Evolutionary conservation across 2,329 filamentous ascomycete genomes (phyloP).

Genomic region (Lecanosticta acicola): DNA sequence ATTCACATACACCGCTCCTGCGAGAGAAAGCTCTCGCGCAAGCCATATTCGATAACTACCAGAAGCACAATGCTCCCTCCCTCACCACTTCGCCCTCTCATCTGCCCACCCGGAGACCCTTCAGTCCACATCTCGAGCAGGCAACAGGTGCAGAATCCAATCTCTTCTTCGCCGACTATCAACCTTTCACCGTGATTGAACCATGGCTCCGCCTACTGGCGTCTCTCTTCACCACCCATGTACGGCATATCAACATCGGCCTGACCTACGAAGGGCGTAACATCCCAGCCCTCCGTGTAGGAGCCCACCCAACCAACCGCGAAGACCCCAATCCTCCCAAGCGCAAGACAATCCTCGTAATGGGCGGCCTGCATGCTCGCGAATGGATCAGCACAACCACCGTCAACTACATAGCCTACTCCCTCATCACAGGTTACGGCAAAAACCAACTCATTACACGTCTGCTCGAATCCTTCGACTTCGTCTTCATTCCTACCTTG

Average conservation of each 20-base stretch:
- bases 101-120: slow-evolving; percentile 12
- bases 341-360: slow-evolving; percentile 73
- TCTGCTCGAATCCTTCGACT: slow-evolving; percentile 76
- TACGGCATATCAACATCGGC: slow-evolving; percentile 70
- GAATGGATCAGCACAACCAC: slow-evolving; percentile 96
- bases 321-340: slow-evolving; percentile 41
- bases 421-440: slow-evolving; percentile 75
- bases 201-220: slow-evolving; percentile 88
- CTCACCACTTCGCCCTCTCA: slow-evolving; percentile 9
- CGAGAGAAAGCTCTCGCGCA: slow-evolving; percentile 64
- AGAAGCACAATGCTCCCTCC: slow-evolving; percentile 14
- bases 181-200: slow-evolving; percentile 75
- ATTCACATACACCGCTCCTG: slow-evolving; percentile 68
- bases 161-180: slow-evolving; percentile 89
- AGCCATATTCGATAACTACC: slow-evolving; percentile 69
- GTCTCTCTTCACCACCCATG: slow-evolving; percentile 81
- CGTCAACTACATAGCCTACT: slow-evolving; percentile 86
- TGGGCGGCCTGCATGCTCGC: slow-evolving; percentile 82
- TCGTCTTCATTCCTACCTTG: slow-evolving; percentile 78
- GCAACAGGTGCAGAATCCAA: slow-evolving; percentile 40
- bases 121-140: slow-evolving; percentile 26
- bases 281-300: slow-evolving; percentile 75
- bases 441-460: slow-evolving; percentile 65
- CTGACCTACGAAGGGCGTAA: slow-evolving; percentile 80
- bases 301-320: slow-evolving; percentile 51